These are phyloP conservation scores for Emiliania huxleyi DNA, from an alignment of 78 protist genomes.

Conservation along the genomic window DNA sequence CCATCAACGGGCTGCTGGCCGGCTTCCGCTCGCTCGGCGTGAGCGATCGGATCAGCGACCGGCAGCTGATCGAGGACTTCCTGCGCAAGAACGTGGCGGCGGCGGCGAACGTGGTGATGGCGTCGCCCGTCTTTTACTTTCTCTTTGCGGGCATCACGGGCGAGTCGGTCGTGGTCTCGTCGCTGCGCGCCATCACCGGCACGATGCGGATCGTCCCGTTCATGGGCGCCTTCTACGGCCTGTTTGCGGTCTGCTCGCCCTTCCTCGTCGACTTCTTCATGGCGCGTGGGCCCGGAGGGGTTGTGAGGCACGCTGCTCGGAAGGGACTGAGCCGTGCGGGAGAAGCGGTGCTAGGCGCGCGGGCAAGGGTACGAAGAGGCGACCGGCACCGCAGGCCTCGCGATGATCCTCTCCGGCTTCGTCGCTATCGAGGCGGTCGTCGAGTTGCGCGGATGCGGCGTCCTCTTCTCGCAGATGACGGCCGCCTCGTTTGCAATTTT, in stretches of 20 bases:
- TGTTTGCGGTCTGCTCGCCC: not conserved
- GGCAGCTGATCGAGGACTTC: not conserved
- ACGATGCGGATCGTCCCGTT: constrained; percentile 27
- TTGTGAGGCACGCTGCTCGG: no score
- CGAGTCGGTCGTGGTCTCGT: not conserved
- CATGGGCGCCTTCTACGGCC: not conserved
- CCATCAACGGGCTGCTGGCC: not conserved
- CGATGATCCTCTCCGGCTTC: constrained; percentile 1
- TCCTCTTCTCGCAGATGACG: not conserved
- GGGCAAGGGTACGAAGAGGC: not conserved
- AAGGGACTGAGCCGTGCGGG: no score
- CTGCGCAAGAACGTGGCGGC: not conserved
- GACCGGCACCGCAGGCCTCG: not conserved
- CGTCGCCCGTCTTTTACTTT: not conserved
- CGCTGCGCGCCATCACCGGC: not conserved
- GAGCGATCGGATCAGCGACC: not conserved
- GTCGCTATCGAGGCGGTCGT: constrained; percentile 1
- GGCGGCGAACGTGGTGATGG: not conserved
- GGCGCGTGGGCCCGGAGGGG: no score
- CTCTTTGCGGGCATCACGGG: not conserved
- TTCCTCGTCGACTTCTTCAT: not conserved
- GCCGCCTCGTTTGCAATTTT: not conserved
- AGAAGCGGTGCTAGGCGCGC: no score
- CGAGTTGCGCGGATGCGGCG: constrained; percentile 37
- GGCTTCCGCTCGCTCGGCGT: not conserved